A percentile compares a stretch with the other conserved stretches of the same genome.
Conservation (phyloP, 495 filamentous ascomycete genomes). For the Penicillium egyptiacum region DNA sequence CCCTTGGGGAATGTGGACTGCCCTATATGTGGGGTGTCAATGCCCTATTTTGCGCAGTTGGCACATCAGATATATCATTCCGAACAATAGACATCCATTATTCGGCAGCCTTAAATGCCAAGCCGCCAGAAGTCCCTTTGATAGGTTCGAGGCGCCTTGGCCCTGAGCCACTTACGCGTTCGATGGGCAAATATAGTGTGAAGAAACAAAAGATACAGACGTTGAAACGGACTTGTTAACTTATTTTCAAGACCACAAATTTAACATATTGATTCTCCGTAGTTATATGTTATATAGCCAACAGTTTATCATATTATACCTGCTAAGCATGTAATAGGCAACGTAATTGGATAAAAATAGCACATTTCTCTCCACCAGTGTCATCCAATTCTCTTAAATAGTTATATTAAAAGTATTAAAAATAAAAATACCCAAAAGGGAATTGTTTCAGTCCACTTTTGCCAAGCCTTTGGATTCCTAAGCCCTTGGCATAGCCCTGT, state of each 20-base stretch:
- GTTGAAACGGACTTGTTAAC: too few species aligned
- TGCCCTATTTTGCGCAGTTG: slow-evolving; percentile 69
- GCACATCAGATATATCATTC: slow-evolving; percentile 74
- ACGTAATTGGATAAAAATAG: slow-evolving; percentile 1
- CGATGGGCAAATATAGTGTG: not conserved
- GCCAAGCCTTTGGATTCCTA: slow-evolving; percentile 14
- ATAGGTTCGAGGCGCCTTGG: slow-evolving; percentile 5
- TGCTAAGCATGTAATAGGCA: not conserved
- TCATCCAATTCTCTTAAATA: too few species aligned
- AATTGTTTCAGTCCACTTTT: slow-evolving; percentile 5
- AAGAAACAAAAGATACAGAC: too few species aligned
- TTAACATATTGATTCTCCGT: too few species aligned
- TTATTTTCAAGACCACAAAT: too few species aligned
- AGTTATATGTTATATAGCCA: too few species aligned
- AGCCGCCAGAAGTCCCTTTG: not conserved
- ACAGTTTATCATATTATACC: not conserved
- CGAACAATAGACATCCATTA: not conserved
- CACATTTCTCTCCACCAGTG: not conserved
- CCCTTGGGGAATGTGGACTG: slow-evolving; percentile 48
- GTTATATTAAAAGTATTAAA: not conserved
- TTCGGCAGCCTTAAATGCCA: slow-evolving; percentile 13
- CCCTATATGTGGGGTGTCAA: slow-evolving; percentile 57
- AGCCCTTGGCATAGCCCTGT: slow-evolving; percentile 8
- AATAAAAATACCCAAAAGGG: not conserved
- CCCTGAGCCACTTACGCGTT: slow-evolving; percentile 5